Base-by-base conservation (phyloP, 176 grass and related monocot genomes). In the Bromus sterilis region DNA sequence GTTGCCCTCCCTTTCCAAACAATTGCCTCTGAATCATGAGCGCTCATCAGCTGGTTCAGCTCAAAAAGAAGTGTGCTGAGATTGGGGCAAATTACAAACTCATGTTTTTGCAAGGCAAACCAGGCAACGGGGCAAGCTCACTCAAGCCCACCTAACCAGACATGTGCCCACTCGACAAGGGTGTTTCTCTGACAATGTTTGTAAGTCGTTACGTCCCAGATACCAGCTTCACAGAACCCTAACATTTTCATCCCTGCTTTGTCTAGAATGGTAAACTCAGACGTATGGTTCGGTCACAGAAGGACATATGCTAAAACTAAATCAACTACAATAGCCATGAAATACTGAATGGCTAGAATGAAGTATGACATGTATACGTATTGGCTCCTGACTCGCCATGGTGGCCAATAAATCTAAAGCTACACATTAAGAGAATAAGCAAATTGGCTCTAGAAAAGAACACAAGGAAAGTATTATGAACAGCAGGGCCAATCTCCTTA, bases 401-500 rank as follows among this genome's bases (percentile, higher is more conserved):
- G 40, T 71, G 76, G 20, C 13, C 28, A 28, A 31, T 75, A 56
- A 49, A 53, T 82, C 63, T 40, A 37, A 6, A 51, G 28, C 12
- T 32, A 60, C 39, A 82, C 31, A 42, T 42, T 73, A 67, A 91
- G 77, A 9, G 76, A 79, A 55, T 37, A 48, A 74, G 25, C 24
- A 33, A 84, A 55, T 61, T 39, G n/a, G 10, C 51, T 58, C 65
- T 18, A 82, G 31, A 12, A 78, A 87, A 69, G 46, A 88, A 68
- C 34, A 56, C 15, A 71, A 66, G 42, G 71, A 81, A 41, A 74
- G 39, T 75, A 80, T 26, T 2, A 7, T 72, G 74, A 10, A 31
- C 16, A 43, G 63, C 7, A 89, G 51, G 59, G 75, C 7, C n/a
- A 85, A 49, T 37, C 11, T 76, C 46, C 93, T 93, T 93, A 99